Conservation (phyloP, 352 stramenopile genomes). For the Phytopythium boreale region DNA sequence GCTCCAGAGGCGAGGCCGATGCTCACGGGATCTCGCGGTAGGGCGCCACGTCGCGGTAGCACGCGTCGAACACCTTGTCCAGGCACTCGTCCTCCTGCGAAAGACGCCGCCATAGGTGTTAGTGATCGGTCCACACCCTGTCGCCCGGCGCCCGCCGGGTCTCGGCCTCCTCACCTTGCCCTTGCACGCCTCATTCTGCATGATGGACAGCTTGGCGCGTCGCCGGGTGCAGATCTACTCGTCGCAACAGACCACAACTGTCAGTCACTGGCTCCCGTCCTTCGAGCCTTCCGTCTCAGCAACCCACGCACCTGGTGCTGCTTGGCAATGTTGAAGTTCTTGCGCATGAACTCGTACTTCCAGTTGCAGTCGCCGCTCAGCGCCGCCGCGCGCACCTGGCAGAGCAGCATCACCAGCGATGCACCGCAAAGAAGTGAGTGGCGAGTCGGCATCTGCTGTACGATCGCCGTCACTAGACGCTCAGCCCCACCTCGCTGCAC, state of each 20-base stretch:
- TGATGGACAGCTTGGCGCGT: constrained; percentile 83
- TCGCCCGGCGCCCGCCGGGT: not conserved
- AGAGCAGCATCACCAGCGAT: not conserved
- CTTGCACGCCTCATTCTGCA: constrained; percentile 73
- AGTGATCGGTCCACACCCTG: not conserved
- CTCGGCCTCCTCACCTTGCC: constrained; percentile 45
- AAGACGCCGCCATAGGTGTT: not conserved
- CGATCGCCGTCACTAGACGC: no score
- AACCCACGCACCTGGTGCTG: constrained; percentile 73
- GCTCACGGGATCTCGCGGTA: constrained; percentile 80
- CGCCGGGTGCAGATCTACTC: constrained; percentile 83
- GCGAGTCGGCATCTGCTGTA: no score
- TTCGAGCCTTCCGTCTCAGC: not conserved
- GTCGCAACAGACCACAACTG: no score
- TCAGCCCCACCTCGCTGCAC: constrained; percentile 79
- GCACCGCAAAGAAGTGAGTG: no score
- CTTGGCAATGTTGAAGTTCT: constrained; percentile 88
- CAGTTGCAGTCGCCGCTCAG: constrained; percentile 90
- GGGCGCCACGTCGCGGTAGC: constrained; percentile 82
- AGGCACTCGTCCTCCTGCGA: constrained; percentile 79
- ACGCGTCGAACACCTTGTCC: constrained; percentile 81
- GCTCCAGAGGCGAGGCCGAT: no score
- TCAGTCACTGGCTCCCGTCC: not conserved
- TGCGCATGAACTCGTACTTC: constrained; percentile 90
- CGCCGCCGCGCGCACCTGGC: constrained; percentile 62